A percentile compares a stretch with the other conserved stretches of the same genome.
Conservation (phyloP, 2,329 filamentous ascomycete species). For the Aspergillus pseudotamarii region DNA sequence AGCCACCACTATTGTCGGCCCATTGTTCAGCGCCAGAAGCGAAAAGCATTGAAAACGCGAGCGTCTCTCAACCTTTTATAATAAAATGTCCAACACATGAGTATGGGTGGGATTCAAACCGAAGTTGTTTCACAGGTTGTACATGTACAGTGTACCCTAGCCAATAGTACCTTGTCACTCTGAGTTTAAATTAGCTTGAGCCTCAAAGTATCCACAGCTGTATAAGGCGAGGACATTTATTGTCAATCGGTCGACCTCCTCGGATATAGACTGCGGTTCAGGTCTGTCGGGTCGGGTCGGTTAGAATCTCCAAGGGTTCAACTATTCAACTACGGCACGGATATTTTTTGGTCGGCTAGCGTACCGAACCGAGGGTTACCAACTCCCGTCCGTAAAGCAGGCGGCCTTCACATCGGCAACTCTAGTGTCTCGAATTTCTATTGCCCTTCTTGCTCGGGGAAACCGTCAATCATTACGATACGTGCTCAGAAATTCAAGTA, state of each 20-base stretch:
- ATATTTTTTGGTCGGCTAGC: too few species aligned
- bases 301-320: not conserved
- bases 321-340: not conserved
- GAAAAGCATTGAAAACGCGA: not conserved
- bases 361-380: not conserved
- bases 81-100: not conserved
- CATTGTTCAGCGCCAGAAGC: not conserved
- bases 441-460: not conserved
- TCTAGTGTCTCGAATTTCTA: too few species aligned
- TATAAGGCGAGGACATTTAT: not conserved
- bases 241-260: not conserved
- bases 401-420: not conserved
- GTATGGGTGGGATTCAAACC: not conserved
- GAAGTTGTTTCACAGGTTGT: not conserved
- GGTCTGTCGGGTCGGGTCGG: not conserved
- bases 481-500: too few species aligned
- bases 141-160: not conserved
- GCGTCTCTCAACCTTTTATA: not conserved
- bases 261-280: not conserved
- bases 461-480: not conserved
- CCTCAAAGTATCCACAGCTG: not conserved
- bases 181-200: not conserved
- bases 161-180: not conserved
- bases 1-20: not conserved
- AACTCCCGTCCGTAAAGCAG: not conserved